Evolutionary conservation across 2,329 filamentous ascomycete species (phyloP), one percentile per base, ranked within the genome.

Genomic region (Aspergillus nomiae): DNA sequence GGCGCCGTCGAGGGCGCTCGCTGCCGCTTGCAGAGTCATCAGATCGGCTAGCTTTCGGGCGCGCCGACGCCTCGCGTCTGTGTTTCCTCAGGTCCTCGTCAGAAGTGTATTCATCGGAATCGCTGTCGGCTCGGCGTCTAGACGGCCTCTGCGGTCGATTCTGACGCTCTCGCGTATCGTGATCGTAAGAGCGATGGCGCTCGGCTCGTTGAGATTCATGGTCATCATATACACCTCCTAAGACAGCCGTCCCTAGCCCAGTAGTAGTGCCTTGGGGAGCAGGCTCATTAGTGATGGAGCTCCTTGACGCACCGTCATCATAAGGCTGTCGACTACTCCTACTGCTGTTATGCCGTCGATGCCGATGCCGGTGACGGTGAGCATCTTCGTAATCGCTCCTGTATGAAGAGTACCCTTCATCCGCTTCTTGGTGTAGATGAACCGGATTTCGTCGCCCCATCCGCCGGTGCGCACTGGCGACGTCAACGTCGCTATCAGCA

Each of bases 351-450:
- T 65, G 73, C 6, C 68, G 67, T 51, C 67, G 63, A 36, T 65
- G 68, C 28, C 69, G 72, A 56, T 78, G 77, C 68, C 76, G 76
- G 19, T 77, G 76, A 58, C 81, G 78, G 60, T 76, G 76, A 41
- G 76, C 77, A 56, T 80, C 77, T 26, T 81, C 79, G 63, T 82
- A 79, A 11, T 81, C 78, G 46, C 83, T 79, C 21, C 75, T 76
- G 64, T 80, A 76, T 7, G 75, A 73, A 50, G 73, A 80, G 67
- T 76, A 81, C 46, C 70, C 80, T 59, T 79, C 76, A 51, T 83
- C 82, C 12, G 75, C 73, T 21, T 81, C 80, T 64, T 85, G 84
- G 65, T 85, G 82, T 6, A 85, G 67, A 19, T 81, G 73, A 3
- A 82, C 76, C 14, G 81, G 75, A 38, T 78, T 76, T 62, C 79